These are phyloP conservation scores for Boletus coccyginus DNA, from an alignment of 768 basidiomycete species.

Conservation along the genomic window DNA sequence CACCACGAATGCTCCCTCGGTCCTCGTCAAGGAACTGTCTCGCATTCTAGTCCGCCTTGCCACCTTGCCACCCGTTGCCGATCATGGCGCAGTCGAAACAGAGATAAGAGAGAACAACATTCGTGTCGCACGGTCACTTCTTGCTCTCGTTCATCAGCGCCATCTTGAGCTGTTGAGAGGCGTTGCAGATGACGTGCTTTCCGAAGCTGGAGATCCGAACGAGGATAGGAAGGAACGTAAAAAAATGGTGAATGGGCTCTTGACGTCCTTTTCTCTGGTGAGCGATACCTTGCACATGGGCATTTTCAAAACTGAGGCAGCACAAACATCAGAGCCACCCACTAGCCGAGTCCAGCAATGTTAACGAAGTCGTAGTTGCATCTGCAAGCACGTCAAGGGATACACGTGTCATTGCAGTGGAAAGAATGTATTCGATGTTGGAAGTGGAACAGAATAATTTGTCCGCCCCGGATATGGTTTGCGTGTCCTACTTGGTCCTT, in stretches of 20 bases:
- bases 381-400: constrained; percentile 61
- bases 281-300: constrained; percentile 5
- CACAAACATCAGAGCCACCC: constrained; percentile 20
- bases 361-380: constrained; percentile 48
- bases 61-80: constrained; percentile 1
- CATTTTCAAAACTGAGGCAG: background rate
- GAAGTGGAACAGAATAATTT: constrained; percentile 17
- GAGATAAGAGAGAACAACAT: constrained; percentile 4
- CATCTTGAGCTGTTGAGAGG: constrained; percentile 50
- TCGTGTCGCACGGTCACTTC: constrained; percentile 33
- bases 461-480: constrained; percentile 37
- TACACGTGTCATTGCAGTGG: constrained; percentile 59
- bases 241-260: constrained; percentile 49
- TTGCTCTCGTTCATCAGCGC: constrained; percentile 65
- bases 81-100: background rate
- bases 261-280: constrained; percentile 60
- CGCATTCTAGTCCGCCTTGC: constrained; percentile 22
- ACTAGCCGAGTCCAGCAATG: constrained; percentile 27
- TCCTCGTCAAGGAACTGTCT: constrained; percentile 22
- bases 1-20: constrained; percentile 17
- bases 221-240: constrained; percentile 33
- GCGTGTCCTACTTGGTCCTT: background rate
- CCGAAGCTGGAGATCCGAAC: constrained; percentile 20
- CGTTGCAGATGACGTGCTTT: constrained; percentile 37
- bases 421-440: constrained; percentile 47